Conservation (phyloP, 2,329 filamentous ascomycete species). For the Calonectria pteridis region DNA sequence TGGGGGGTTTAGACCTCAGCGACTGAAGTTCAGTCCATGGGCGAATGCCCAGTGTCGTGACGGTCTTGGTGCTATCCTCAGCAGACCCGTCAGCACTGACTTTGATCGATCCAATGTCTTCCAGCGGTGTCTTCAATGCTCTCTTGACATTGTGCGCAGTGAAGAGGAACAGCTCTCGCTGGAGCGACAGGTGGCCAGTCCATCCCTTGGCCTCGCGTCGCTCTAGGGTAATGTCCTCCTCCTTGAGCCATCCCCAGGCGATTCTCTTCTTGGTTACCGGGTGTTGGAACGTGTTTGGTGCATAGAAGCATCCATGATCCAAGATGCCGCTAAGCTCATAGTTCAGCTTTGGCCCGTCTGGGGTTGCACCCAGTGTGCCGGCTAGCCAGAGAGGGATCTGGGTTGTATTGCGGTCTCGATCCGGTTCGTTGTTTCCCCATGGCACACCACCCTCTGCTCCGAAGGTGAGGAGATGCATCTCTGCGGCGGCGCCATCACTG, state of each 20-base stretch:
- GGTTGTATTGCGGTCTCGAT: neutral
- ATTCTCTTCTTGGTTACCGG: constrained; percentile 55
- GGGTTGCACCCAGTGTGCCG: constrained; percentile 43
- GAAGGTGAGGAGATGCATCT: constrained; percentile 56
- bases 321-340: constrained; percentile 59
- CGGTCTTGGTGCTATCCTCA: constrained; percentile 44
- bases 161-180: constrained; percentile 57
- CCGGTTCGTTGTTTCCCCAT: constrained; percentile 15
- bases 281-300: constrained; percentile 62
- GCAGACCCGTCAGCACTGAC: neutral
- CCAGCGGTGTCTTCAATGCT: constrained; percentile 51
- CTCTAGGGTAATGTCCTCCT: constrained; percentile 61
- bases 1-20: constrained; percentile 32
- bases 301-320: constrained; percentile 63
- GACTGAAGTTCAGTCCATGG: constrained; percentile 36
- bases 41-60: constrained; percentile 59
- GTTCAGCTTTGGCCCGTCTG: constrained; percentile 39
- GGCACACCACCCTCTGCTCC: constrained; percentile 55
- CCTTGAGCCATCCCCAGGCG: constrained; percentile 63
- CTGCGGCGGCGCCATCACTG: constrained; percentile 37
- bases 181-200: constrained; percentile 62
- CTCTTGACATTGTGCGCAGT: constrained; percentile 52
- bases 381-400: constrained; percentile 56
- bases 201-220: constrained; percentile 60
- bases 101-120: constrained; percentile 57